Percentiles rank a stretch among this genome's conserved stretches.
Evolutionary conservation across 2,329 filamentous ascomycete genomes (phyloP).

Genomic region (Xylaria sp.): DNA sequence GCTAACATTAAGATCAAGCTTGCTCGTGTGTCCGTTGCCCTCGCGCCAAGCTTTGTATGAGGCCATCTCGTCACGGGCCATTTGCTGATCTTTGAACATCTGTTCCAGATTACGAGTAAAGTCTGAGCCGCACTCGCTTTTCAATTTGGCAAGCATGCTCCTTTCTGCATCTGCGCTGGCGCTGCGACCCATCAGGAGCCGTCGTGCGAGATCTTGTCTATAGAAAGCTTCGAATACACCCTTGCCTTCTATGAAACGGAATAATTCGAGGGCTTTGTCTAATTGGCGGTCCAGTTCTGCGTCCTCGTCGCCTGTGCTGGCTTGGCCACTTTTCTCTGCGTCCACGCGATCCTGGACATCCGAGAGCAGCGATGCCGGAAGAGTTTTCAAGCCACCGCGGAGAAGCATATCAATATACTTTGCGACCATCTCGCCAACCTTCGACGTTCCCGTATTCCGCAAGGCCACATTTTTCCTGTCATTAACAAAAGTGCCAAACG

Average conservation of each 20-base stretch:
- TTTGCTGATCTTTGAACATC: conserved; percentile 99
- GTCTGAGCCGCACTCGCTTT: conserved; percentile 89
- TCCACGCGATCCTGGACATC: conserved; percentile 67
- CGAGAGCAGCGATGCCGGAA: conserved; percentile 75
- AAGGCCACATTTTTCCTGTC: conserved; percentile 78
- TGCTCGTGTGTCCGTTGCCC: conserved; percentile 59
- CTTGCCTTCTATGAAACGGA: conserved; percentile 97
- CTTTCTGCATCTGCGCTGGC: conserved; percentile 95
- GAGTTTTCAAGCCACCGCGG: conserved; percentile 85
- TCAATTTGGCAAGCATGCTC: conserved; percentile 92
- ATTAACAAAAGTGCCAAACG: conserved; percentile 93
- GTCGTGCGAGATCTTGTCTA: conserved; percentile 93
- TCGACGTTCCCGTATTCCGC: conserved; percentile 86
- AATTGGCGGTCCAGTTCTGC: conserved; percentile 91
- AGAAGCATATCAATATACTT: conserved; percentile 94
- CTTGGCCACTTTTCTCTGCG: conserved; percentile 70
- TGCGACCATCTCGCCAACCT: conserved; percentile 98
- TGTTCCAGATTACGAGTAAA: conserved; percentile 98
- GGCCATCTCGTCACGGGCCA: conserved; percentile 92
- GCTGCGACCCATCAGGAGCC: conserved; percentile 90
- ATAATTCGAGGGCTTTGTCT: conserved; percentile 91
- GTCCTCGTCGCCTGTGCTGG: conserved; percentile 84
- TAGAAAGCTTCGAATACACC: conserved; percentile 99
- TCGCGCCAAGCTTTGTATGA: conserved; percentile 79
- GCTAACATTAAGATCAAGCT: conserved; percentile 83